Evolutionary conservation across 139 green algal species (phyloP).

Genomic region (Microglena sp.): DNA sequence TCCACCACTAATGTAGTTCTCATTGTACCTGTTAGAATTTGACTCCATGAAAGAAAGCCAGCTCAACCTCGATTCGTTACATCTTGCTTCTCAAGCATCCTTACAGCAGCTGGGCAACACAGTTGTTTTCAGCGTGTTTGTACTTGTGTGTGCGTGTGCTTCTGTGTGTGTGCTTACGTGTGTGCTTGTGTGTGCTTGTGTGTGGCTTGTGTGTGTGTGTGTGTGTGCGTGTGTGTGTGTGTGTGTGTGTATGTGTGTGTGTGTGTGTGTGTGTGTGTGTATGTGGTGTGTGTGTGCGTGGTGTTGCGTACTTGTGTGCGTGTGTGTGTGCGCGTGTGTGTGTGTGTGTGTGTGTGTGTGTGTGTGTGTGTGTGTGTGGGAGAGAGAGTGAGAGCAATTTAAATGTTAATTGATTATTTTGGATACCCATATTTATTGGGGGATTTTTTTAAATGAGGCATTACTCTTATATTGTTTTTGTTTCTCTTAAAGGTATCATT

Average conservation of each 20-base stretch:
- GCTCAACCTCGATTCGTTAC: too few species aligned
- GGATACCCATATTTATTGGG: too few species aligned
- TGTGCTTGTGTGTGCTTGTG: background rate
- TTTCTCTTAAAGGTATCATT: too few species aligned
- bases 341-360: background rate
- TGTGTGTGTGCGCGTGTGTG: conserved; percentile 1
- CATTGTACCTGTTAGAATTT: too few species aligned
- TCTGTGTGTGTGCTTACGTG: background rate
- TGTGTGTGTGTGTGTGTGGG: background rate
- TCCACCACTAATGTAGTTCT: too few species aligned
- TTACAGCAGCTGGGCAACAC: background rate
- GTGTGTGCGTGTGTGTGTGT: background rate
- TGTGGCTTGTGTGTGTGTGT: background rate
- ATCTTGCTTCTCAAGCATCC: background rate
- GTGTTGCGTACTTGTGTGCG: background rate
- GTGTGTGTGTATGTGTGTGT: background rate
- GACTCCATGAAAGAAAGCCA: too few species aligned
- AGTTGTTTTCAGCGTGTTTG: background rate
- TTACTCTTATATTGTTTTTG: too few species aligned
- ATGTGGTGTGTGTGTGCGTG: background rate
- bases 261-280: background rate
- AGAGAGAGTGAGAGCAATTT: too few species aligned
- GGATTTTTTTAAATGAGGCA: too few species aligned
- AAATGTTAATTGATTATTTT: too few species aligned
- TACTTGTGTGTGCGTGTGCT: background rate